phyloP scores from a whole-genome alignment of 2,329 filamentous ascomycete genomes.

The Pseudogymnoascus sp. region DNA sequence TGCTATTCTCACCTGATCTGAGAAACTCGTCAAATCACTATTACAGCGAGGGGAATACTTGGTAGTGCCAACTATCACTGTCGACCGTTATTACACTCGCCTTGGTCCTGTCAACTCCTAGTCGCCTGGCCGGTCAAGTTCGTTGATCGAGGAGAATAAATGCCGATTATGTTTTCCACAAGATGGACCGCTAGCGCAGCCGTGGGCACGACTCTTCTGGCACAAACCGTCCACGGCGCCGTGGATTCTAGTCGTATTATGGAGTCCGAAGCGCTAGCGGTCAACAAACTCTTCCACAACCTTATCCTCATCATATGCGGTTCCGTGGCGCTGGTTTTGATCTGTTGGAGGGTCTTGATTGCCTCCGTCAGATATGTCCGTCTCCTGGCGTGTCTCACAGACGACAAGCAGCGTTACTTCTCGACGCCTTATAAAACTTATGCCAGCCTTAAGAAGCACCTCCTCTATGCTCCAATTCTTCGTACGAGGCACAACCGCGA shows the following conservation, averaged over 20 bases:
- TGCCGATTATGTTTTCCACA: too few species aligned
- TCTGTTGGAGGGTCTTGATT: conserved; percentile 57
- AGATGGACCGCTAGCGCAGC: too few species aligned
- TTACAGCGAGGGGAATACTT: too few species aligned
- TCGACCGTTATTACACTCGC: too few species aligned
- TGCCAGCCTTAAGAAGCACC: conserved; percentile 57
- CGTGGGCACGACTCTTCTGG: too few species aligned
- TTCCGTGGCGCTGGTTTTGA: conserved; percentile 51
- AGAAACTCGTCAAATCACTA: too few species aligned
- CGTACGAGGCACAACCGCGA: conserved; percentile 69
- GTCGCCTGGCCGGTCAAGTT: too few species aligned
- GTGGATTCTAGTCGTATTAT: neutral
- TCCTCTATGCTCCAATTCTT: conserved; percentile 63
- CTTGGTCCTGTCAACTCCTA: too few species aligned
- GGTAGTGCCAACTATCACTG: too few species aligned
- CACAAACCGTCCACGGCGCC: too few species aligned
- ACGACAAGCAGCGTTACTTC: conserved; percentile 75
- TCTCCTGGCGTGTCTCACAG: conserved; percentile 65
- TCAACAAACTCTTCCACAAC: conserved; percentile 48
- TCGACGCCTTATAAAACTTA: conserved; percentile 44
- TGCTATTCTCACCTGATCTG: too few species aligned
- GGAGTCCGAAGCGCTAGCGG: conserved; percentile 17
- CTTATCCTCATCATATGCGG: conserved; percentile 58
- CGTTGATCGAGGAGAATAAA: too few species aligned
- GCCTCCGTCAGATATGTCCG: conserved; percentile 60